Evolutionary conservation across 371 early-diverging fungal genomes (phyloP), one percentile per base, ranked within the genome.

Genomic region (Funneliformis caledonium): DNA sequence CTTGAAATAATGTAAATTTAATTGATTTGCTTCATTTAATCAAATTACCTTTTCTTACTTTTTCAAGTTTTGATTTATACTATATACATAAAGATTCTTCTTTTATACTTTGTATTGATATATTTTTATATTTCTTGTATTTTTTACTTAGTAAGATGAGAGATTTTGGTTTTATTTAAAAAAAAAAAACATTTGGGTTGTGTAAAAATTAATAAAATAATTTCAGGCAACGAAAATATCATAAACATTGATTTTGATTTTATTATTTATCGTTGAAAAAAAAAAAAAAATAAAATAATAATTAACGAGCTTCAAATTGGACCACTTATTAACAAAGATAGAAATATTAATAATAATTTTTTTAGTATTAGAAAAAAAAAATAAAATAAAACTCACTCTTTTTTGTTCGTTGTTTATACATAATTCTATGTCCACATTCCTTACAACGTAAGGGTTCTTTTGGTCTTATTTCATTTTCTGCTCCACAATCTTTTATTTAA

Each of bases 361-460:
- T n/a, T n/a, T n/a, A n/a, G n/a, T n/a, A n/a, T n/a, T 26, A n/a
- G 7, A 72, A 19, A 8, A 50, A 48, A 70, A 16, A 9, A 22
- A 0, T 43, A 19, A 7, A 33, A 7, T 68, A 72, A 75, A 60
- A 75, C 94, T 76, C 89, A 96, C 96, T 97, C 89, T 96, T 87
- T 89, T 92, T 94, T 68, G 98, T 98, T 82, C 98, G 92, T 90
- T 96, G 96, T 90, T 98, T 98, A 89, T 97, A 96, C 94, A 98
- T 92, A 82, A 98, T 96, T 84, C 98, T 89, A 88, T 97, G 95
- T 31, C 98, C 98, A 84, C 98, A 97, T 82, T 97, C 96, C 76
- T 93, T 93, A 89, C 98, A 98, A 83, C 97, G 96, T 80, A 98
- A 96, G 65, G 98, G 96, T 84, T 97, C 98, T 83, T 93, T 89